Conservation (phyloP, 2,329 filamentous ascomycete species). For the Xylaria arbuscula region DNA sequence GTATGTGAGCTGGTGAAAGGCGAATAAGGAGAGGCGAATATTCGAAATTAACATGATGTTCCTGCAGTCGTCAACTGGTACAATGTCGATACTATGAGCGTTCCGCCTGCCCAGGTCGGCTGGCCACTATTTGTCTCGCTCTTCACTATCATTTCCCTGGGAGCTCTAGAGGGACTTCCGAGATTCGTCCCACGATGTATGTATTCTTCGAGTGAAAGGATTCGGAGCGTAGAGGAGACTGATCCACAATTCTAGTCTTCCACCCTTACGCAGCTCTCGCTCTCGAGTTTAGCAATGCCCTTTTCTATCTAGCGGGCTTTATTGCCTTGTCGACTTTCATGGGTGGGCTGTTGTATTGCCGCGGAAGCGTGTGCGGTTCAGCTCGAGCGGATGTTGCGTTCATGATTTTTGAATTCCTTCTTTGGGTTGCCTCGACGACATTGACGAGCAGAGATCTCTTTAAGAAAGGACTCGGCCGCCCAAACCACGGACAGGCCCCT, state of each 20-base stretch:
- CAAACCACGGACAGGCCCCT: constrained; percentile 40
- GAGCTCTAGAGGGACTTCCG: constrained; percentile 63
- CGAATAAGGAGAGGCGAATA: not conserved
- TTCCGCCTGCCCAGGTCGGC: constrained; percentile 67
- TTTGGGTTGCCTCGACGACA: constrained; percentile 63
- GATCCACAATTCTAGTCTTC: constrained; percentile 50
- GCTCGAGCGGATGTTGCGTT: constrained; percentile 67
- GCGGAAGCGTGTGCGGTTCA: constrained; percentile 66
- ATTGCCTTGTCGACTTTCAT: constrained; percentile 69
- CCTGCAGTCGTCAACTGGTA: constrained; percentile 69
- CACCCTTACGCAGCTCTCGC: constrained; percentile 62
- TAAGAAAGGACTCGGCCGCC: constrained; percentile 52
- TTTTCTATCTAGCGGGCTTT: constrained; percentile 71
- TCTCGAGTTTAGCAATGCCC: constrained; percentile 62
- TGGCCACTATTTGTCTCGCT: constrained; percentile 67
- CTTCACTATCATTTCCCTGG: constrained; percentile 65
- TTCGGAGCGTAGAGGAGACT: not conserved
- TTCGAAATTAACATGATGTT: constrained; percentile 30
- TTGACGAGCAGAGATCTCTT: constrained; percentile 61
- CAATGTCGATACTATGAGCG: constrained; percentile 63
- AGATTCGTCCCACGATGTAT: constrained; percentile 58
- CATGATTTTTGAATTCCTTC: constrained; percentile 63
- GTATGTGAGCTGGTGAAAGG: constrained; percentile 52
- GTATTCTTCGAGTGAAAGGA: not conserved
- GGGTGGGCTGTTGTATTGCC: constrained; percentile 65